Evolutionary conservation across 805 yeast species (phyloP).

Genomic region (Yarrowia yakushimensis): DNA sequence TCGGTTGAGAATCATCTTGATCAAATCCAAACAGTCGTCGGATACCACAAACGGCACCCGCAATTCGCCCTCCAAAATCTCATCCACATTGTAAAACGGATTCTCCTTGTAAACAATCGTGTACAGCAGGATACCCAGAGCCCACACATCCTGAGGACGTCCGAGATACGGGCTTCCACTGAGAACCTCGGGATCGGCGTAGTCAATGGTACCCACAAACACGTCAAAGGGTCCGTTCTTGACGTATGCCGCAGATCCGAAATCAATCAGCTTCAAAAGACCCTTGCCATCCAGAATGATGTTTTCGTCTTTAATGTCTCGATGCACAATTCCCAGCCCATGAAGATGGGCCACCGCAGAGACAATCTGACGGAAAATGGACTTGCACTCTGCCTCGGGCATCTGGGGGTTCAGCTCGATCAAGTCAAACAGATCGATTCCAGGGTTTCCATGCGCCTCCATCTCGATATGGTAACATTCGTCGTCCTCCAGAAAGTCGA

Average conservation of each 20-base stretch:
- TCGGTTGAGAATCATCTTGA: slow-evolving; percentile 63
- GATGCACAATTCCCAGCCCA: slow-evolving; percentile 79
- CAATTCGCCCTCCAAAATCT: slow-evolving; percentile 85
- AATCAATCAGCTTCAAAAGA: slow-evolving; percentile 80
- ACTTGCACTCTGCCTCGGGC: slow-evolving; percentile 73
- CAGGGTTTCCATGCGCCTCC: slow-evolving; percentile 85
- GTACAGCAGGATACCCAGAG: slow-evolving; percentile 84
- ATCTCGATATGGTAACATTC: slow-evolving; percentile 87
- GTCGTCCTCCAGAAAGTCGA: slow-evolving; percentile 92
- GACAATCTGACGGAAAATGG: slow-evolving; percentile 74
- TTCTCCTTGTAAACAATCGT: slow-evolving; percentile 90
- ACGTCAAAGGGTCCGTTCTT: slow-evolving; percentile 94
- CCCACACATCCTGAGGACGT: slow-evolving; percentile 96
- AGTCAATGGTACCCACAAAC: slow-evolving; percentile 95
- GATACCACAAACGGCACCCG: slow-evolving; percentile 61
- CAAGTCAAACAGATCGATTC: slow-evolving; percentile 86
- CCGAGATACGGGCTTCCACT: slow-evolving; percentile 88
- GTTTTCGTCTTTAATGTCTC: slow-evolving; percentile 95
- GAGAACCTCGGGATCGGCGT: slow-evolving; percentile 95
- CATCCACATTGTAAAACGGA: slow-evolving; percentile 94
- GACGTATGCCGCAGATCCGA: slow-evolving; percentile 90
- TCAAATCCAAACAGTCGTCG: slow-evolving; percentile 60
- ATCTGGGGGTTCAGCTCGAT: slow-evolving; percentile 81
- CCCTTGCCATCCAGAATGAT: slow-evolving; percentile 82
- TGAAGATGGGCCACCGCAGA: slow-evolving; percentile 81